phyloP scores from a whole-genome alignment of 2,329 filamentous ascomycete species.

The Paecilomyces dactylethromorphus region DNA sequence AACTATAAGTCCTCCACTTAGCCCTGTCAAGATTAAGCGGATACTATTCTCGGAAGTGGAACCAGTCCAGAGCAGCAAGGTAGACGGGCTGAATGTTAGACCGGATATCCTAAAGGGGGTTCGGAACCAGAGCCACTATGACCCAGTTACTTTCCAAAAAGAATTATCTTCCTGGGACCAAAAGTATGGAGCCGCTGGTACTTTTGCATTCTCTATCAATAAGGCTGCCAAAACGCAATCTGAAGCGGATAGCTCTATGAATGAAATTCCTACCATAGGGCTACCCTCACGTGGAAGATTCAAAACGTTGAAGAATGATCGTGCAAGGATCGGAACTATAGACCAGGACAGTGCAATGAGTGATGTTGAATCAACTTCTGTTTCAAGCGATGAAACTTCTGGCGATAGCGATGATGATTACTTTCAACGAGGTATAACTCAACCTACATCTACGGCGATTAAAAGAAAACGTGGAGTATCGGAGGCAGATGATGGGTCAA shows the following conservation, averaged over 20 bases:
- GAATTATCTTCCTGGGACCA: slow-evolving; percentile 43
- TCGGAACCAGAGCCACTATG: slow-evolving; percentile 41
- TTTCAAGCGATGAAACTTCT: slow-evolving; percentile 21
- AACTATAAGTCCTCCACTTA: slow-evolving; percentile 33
- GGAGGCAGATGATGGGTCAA: slow-evolving; percentile 20
- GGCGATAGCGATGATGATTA: slow-evolving; percentile 10
- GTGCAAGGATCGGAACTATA: slow-evolving; percentile 3
- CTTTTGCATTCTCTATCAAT: slow-evolving; percentile 32
- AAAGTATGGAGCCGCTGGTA: slow-evolving; percentile 47
- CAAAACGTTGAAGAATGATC: background rate
- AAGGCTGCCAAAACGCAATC: slow-evolving; percentile 1
- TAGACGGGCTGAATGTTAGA: background rate
- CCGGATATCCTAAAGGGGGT: slow-evolving; percentile 5
- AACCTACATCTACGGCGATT: slow-evolving; percentile 12
- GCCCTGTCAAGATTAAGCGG: slow-evolving; percentile 35
- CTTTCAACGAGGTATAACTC: slow-evolving; percentile 14
- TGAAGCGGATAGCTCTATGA: slow-evolving; percentile 6
- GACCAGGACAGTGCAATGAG: slow-evolving; percentile 5
- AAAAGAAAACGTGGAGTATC: slow-evolving; percentile 32
- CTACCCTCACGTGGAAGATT: slow-evolving; percentile 20
- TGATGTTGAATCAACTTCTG: slow-evolving; percentile 15
- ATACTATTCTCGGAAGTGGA: slow-evolving; percentile 34
- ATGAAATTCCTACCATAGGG: slow-evolving; percentile 33
- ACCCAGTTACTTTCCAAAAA: slow-evolving; percentile 46
- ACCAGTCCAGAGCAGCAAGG: slow-evolving; percentile 3